Percentiles rank a stretch among this genome's conserved stretches.
These are phyloP conservation scores for Fomitiporia mediterranea DNA, from an alignment of 1,284 basidiomycete species.

Conservation along the genomic window DNA sequence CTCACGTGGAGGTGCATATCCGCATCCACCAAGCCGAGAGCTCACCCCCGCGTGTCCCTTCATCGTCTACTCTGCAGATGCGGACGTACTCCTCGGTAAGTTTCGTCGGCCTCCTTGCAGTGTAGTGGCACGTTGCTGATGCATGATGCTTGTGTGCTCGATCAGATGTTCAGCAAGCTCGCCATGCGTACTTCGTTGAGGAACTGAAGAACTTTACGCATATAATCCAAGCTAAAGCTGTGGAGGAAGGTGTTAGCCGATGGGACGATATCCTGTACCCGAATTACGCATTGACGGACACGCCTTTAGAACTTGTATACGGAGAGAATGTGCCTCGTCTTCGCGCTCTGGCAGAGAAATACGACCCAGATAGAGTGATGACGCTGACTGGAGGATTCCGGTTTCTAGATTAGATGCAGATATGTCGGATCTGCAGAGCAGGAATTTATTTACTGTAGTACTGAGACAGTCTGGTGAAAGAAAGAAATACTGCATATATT, in stretches of 20 bases:
- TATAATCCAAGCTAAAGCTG: conserved; percentile 12
- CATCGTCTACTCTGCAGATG: not conserved
- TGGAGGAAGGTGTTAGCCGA: conserved; percentile 14
- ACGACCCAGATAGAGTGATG: conserved; percentile 16
- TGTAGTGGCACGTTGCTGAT: not conserved
- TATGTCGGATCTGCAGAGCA: too few species aligned
- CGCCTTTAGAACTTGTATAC: conserved; percentile 21
- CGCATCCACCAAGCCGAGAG: conserved; percentile 4
- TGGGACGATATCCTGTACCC: conserved; percentile 22
- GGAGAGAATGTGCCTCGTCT: conserved; percentile 15
- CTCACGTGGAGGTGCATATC: conserved; percentile 6
- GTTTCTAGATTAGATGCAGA: conserved; percentile 6
- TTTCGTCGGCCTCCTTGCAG: not conserved
- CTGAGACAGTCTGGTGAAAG: too few species aligned
- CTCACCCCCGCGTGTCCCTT: conserved; percentile 7
- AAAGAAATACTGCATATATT: too few species aligned
- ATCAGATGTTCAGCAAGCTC: not conserved
- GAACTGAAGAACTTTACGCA: conserved; percentile 12
- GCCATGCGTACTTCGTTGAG: conserved; percentile 1
- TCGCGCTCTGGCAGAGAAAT: conserved; percentile 8
- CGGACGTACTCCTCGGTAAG: conserved; percentile 5
- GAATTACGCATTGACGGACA: conserved; percentile 21
- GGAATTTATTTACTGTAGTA: too few species aligned
- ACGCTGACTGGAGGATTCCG: conserved; percentile 16
- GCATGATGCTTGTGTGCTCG: not conserved